Conservation (phyloP, 208 protist species). For the Acanthamoeba healyi region DNA sequence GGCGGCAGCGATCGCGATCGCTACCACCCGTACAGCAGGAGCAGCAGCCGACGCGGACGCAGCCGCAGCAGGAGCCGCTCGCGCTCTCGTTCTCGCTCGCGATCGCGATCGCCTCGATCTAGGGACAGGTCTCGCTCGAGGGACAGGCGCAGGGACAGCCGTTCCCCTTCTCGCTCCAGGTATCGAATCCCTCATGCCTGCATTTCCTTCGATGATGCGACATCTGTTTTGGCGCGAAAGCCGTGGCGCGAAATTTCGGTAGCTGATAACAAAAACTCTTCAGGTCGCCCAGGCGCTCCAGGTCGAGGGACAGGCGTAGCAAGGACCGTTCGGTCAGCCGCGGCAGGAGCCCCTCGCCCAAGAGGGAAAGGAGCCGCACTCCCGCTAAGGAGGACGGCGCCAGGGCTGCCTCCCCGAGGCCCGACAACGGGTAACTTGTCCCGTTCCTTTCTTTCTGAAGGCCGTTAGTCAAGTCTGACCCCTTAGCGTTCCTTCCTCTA, state of each 20-base stretch:
- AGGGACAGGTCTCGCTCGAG: conserved; percentile 5
- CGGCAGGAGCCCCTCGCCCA: conserved; percentile 4
- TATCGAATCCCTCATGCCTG: not conserved
- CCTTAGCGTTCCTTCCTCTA: too few relatives aligned
- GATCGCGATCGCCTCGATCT: not conserved
- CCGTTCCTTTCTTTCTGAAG: too few relatives aligned
- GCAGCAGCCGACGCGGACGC: not conserved
- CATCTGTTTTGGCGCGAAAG: not conserved
- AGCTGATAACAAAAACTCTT: not conserved
- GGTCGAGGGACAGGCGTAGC: not conserved
- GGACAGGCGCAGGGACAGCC: not conserved
- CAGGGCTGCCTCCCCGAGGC: not conserved
- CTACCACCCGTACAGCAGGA: conserved; percentile 41
- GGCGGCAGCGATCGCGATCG: not conserved
- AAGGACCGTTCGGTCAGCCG: not conserved
- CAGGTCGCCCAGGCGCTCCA: not conserved
- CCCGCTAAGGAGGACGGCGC: not conserved
- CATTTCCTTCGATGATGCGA: not conserved
- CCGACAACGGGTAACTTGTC: not conserved
- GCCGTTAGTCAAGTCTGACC: too few relatives aligned
- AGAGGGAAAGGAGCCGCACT: conserved; percentile 9
- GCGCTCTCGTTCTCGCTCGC: not conserved
- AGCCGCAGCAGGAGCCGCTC: not conserved
- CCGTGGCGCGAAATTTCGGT: too few relatives aligned
- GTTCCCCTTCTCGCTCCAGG: conserved; percentile 12